Percentiles rank a stretch among this genome's conserved stretches.
Evolutionary conservation across 139 green algal genomes (phyloP).

Genomic region (Chlorella sp.): DNA sequence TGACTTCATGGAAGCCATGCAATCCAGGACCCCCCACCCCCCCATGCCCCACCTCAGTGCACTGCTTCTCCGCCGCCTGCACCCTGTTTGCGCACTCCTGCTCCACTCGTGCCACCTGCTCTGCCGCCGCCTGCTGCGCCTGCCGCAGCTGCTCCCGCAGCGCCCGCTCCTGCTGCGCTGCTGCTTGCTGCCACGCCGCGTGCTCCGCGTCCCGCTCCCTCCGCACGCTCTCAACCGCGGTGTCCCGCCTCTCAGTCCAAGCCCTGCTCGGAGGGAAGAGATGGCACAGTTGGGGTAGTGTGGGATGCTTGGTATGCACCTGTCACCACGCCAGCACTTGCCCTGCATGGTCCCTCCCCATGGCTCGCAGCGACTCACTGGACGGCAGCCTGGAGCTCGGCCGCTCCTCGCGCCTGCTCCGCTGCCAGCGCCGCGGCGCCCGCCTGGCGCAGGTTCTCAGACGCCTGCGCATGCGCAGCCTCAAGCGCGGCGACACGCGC

Average conservation of each 20-base stretch:
- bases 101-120: constrained; percentile 8
- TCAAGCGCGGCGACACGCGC: not conserved
- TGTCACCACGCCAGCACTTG: no score
- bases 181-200: not conserved
- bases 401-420: constrained; percentile 1
- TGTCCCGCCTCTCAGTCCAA: constrained; percentile 21
- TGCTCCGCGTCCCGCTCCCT: not conserved
- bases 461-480: not conserved
- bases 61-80: constrained; percentile 9
- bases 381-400: not conserved
- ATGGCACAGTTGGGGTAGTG: no score
- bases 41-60: no score
- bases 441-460: constrained; percentile 10
- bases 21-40: no score
- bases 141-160: not conserved
- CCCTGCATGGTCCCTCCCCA: no score
- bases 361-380: no score
- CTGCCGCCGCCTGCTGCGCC: not conserved
- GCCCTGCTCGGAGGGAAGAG: constrained; percentile 1
- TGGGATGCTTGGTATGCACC: no score
- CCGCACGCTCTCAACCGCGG: not conserved
- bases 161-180: not conserved
- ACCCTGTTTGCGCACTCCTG: not conserved
- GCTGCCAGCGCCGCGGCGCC: not conserved
- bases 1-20: no score